Conservation (phyloP, 225 moss, liverwort and hornwort genomes). For the Sphagnum tenellum region DNA sequence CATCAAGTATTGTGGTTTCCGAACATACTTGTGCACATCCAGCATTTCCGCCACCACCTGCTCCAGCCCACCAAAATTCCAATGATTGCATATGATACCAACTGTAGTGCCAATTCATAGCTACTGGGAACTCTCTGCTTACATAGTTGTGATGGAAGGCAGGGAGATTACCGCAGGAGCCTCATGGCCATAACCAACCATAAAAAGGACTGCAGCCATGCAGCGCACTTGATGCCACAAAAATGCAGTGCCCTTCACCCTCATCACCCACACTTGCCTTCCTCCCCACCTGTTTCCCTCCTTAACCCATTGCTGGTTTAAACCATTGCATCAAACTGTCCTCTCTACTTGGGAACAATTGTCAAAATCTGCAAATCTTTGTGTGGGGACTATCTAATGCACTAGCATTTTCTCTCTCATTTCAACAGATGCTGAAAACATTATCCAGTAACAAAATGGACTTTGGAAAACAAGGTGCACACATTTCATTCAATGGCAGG, state of each 20-base stretch:
- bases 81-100: no score
- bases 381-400: no score
- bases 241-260: conserved; percentile 88
- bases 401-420: no score
- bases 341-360: no score
- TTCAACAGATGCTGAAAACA: no score
- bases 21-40: conserved; percentile 32
- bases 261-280: conserved; percentile 64
- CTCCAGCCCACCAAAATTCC: neutral
- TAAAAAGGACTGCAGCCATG: conserved; percentile 86
- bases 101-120: no score
- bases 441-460: no score
- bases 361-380: no score
- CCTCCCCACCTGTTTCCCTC: conserved; percentile 48
- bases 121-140: neutral
- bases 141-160: neutral
- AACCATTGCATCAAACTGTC: neutral
- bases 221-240: conserved; percentile 99
- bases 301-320: no score
- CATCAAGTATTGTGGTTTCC: conserved; percentile 86
- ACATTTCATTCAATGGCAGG: conserved; percentile 52
- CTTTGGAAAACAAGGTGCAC: conserved; percentile 5
- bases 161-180: conserved; percentile 36
- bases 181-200: conserved; percentile 81
- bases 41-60: conserved; percentile 84